Evolutionary conservation across 345 rosid species (phyloP).

Genomic region (Melastoma malabathricum): DNA sequence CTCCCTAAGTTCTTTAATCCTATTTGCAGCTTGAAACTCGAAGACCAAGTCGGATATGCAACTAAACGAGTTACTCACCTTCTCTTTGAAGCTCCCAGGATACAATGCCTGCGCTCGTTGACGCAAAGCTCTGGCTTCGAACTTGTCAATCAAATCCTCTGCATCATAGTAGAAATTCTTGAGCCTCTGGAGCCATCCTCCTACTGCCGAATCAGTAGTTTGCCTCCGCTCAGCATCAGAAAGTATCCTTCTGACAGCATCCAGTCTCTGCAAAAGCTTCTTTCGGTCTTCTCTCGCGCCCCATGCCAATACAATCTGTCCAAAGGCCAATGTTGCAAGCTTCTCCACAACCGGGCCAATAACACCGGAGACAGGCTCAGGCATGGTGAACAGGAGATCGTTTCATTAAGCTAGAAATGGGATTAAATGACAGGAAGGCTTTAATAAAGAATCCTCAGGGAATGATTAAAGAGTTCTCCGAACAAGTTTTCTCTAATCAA

Average conservation of each 20-base stretch:
- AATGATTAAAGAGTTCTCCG: too few species aligned
- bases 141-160: slow-evolving; percentile 12
- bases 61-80: slow-evolving; percentile 6
- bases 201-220: not conserved
- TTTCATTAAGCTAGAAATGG: too few species aligned
- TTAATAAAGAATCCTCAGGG: too few species aligned
- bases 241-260: not conserved
- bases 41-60: not conserved
- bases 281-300: slow-evolving; percentile 5
- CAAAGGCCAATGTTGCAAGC: not conserved
- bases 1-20: slow-evolving; percentile 5
- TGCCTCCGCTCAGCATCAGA: slow-evolving; percentile 15
- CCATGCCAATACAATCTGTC: slow-evolving; percentile 6
- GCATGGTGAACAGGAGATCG: slow-evolving; percentile 3
- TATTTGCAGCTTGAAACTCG: slow-evolving; percentile 5
- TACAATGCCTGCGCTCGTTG: not conserved
- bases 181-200: slow-evolving; percentile 7
- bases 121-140: slow-evolving; percentile 3
- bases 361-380: slow-evolving; percentile 1
- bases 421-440: too few species aligned
- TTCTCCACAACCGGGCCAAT: slow-evolving; percentile 2
- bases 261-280: slow-evolving; percentile 2
- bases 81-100: not conserved
- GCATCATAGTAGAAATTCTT: slow-evolving; percentile 10
- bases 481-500: too few species aligned